Evolutionary conservation across 2,329 filamentous ascomycete species (phyloP).

Genomic region (Onygena corvina): DNA sequence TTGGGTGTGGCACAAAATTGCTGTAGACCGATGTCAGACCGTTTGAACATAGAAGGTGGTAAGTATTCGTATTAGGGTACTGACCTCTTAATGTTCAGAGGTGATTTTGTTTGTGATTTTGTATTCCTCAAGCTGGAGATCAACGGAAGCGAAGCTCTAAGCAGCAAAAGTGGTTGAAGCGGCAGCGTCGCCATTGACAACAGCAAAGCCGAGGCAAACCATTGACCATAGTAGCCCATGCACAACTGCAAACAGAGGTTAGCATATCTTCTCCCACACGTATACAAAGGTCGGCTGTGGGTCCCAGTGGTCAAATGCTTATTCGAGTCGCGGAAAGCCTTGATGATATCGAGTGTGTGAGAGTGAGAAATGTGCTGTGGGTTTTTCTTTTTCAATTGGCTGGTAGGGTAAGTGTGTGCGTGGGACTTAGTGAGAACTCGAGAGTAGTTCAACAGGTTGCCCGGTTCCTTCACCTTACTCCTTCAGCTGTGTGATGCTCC

Average conservation of each 20-base stretch:
- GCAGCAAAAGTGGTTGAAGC: background rate
- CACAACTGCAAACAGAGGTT: conserved; percentile 5
- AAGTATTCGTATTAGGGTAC: no score
- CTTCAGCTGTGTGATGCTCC: background rate
- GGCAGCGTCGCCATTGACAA: background rate
- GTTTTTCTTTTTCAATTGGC: background rate
- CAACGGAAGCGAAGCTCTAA: background rate
- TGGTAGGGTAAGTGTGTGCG: background rate
- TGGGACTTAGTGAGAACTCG: conserved; percentile 4
- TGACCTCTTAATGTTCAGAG: no score
- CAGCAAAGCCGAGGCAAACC: background rate
- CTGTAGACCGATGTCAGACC: no score
- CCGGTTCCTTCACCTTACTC: conserved; percentile 4
- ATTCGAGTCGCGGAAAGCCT: background rate
- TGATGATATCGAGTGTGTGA: background rate
- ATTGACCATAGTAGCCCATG: background rate
- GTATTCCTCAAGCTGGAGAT: no score
- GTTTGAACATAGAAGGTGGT: no score
- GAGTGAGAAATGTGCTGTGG: background rate
- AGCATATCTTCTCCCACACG: conserved; percentile 5
- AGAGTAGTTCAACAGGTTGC: background rate
- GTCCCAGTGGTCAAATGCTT: background rate
- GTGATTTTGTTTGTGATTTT: no score
- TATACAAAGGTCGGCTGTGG: background rate
- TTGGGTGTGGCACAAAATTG: no score